A percentile compares a stretch with the other conserved stretches of the same genome.
These are phyloP conservation scores for Rhizopus arrhizus DNA, from an alignment of 371 early-diverging fungal genomes.

Conservation along the genomic window DNA sequence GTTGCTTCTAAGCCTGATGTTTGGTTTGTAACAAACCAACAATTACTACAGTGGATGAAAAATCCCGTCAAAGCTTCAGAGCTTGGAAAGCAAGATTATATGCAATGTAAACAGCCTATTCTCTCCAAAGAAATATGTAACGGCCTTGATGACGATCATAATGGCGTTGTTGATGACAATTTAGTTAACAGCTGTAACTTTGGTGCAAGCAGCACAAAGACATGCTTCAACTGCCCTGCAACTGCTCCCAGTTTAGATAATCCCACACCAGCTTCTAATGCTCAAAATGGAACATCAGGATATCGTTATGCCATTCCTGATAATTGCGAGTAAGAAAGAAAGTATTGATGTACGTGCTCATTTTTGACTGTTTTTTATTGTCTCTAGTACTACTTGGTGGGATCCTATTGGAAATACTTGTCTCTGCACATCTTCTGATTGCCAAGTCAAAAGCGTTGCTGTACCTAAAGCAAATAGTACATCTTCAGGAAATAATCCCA, in stretches of 20 bases:
- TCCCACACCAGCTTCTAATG: constrained; percentile 53
- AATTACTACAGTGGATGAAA: constrained; percentile 64
- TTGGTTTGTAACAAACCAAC: constrained; percentile 70
- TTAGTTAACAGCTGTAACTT: constrained; percentile 59
- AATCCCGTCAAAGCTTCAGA: constrained; percentile 67
- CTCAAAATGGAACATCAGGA: constrained; percentile 48
- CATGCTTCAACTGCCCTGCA: constrained; percentile 70
- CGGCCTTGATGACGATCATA: constrained; percentile 65
- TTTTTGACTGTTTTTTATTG: not conserved
- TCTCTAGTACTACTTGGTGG: constrained; percentile 64
- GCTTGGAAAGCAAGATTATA: constrained; percentile 53
- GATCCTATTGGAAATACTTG: constrained; percentile 65
- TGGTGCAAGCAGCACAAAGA: constrained; percentile 54
- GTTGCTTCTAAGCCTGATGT: constrained; percentile 53
- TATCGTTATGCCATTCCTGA: constrained; percentile 57
- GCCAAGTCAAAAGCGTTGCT: constrained; percentile 51
- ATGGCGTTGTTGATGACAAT: constrained; percentile 49
- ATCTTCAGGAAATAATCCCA: not conserved
- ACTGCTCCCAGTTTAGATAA: constrained; percentile 51
- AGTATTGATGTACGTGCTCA: not conserved
- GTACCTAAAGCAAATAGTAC: constrained; percentile 23
- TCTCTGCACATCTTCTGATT: constrained; percentile 48
- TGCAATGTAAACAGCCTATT: constrained; percentile 60
- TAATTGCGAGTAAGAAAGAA: constrained; percentile 59
- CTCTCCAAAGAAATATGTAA: constrained; percentile 72